Evolutionary conservation across 192 early-diverging fungal species (phyloP).

Genomic region (Coemansia sp.): DNA sequence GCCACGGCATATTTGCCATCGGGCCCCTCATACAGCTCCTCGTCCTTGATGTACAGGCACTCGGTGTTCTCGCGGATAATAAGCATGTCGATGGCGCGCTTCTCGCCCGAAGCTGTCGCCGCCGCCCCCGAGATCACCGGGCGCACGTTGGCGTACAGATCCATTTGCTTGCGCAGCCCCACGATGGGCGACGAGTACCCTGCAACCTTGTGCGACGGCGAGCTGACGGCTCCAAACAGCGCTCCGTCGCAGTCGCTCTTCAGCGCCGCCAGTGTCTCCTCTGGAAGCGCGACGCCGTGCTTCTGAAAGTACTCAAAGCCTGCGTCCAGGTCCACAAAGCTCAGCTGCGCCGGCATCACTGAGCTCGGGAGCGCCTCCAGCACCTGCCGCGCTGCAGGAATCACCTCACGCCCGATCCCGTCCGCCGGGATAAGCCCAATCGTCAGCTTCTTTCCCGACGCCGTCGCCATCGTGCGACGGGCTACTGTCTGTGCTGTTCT

Average conservation of each 20-base stretch:
- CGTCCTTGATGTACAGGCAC: conserved; percentile 68
- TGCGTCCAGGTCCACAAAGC: conserved; percentile 84
- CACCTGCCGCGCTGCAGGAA: conserved; percentile 89
- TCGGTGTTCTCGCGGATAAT: conserved; percentile 99
- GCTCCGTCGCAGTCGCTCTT: conserved; percentile 87
- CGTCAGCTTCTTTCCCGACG: conserved; percentile 58
- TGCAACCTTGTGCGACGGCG: conserved; percentile 96
- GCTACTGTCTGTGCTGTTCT: conserved; percentile 29
- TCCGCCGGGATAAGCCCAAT: conserved; percentile 96
- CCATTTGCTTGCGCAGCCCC: conserved; percentile 89
- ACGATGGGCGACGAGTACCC: conserved; percentile 99
- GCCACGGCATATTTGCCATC: conserved; percentile 69
- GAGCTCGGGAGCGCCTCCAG: conserved; percentile 69
- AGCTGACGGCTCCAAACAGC: conserved; percentile 97
- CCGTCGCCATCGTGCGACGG: conserved; percentile 20
- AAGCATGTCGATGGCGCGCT: conserved; percentile 87
- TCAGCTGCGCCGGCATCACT: conserved; percentile 58
- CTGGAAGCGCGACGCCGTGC: conserved; percentile 88
- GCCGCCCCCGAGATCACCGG: conserved; percentile 78
- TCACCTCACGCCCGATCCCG: conserved; percentile 95
- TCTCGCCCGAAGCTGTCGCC: conserved; percentile 47
- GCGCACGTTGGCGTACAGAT: conserved; percentile 96
- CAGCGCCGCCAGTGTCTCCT: conserved; percentile 77
- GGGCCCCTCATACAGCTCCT: conserved; percentile 53
- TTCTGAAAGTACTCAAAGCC: conserved; percentile 96